These are phyloP conservation scores for Penicillium desertorum DNA, from an alignment of 495 filamentous ascomycete genomes.

Conservation along the genomic window DNA sequence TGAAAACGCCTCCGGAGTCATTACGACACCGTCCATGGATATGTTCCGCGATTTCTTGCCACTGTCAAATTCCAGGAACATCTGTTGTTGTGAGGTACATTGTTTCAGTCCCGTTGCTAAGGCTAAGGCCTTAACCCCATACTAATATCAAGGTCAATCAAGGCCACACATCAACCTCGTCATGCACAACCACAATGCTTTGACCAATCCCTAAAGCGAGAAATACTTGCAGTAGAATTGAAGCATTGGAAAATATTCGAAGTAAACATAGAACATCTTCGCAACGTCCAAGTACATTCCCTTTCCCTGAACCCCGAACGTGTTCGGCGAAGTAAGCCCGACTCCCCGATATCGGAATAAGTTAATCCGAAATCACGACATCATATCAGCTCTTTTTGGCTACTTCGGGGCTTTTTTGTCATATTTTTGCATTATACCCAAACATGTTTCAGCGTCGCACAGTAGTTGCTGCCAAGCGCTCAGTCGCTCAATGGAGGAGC, in stretches of 20 bases:
- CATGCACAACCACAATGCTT: neutral
- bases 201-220: neutral
- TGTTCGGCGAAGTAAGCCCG: conserved; percentile 1
- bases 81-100: neutral
- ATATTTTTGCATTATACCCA: neutral
- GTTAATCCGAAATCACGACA: conserved; percentile 14
- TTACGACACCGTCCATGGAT: neutral
- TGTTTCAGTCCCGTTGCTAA: neutral
- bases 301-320: neutral
- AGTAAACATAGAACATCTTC: neutral
- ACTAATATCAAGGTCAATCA: neutral
- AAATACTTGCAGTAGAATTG: neutral
- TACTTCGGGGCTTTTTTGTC: neutral
- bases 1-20: neutral
- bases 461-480: conserved; percentile 18
- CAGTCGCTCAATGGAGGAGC: conserved; percentile 22
- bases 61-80: neutral
- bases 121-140: neutral
- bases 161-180: neutral
- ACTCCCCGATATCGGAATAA: conserved; percentile 4
- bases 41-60: neutral
- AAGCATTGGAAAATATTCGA: neutral
- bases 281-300: neutral
- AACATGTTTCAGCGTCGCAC: conserved; percentile 26
- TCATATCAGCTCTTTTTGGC: neutral